These are phyloP conservation scores for Trichoderma cornu-damae DNA, from an alignment of 2,329 filamentous ascomycete species.

Conservation along the genomic window DNA sequence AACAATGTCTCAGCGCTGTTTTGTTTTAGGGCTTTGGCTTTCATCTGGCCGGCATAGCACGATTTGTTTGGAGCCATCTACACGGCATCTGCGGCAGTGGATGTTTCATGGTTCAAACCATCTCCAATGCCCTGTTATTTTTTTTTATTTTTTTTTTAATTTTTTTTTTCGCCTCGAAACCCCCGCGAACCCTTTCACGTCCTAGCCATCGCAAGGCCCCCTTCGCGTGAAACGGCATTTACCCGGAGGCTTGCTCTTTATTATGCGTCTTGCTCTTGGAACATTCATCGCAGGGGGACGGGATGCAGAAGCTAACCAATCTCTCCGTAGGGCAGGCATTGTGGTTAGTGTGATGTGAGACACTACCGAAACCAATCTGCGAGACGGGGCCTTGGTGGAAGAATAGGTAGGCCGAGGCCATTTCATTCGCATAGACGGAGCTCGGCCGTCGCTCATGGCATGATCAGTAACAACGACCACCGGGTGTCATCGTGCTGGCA, in stretches of 20 bases:
- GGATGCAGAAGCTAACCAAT: background rate
- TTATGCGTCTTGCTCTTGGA: background rate
- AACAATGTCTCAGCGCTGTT: background rate
- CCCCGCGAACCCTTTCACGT: background rate
- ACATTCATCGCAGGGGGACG: background rate
- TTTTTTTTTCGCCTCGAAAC: background rate
- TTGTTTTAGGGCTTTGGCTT: background rate
- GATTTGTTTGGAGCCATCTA: background rate
- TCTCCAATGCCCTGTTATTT: background rate
- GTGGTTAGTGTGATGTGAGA: background rate
- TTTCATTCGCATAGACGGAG: background rate
- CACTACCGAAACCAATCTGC: background rate
- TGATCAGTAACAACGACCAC: background rate
- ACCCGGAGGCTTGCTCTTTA: background rate
- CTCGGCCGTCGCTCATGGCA: background rate
- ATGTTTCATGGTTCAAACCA: background rate
- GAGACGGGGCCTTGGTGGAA: background rate
- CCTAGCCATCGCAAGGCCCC: background rate
- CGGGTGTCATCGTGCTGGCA: background rate
- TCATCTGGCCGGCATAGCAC: background rate
- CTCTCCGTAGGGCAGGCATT: background rate
- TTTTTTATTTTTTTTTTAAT: background rate
- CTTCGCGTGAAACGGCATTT: background rate
- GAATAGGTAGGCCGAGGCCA: background rate
- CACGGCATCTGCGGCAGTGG: background rate